phyloP scores from a whole-genome alignment of 2,329 filamentous ascomycete genomes.

The Microdochium paspali region DNA sequence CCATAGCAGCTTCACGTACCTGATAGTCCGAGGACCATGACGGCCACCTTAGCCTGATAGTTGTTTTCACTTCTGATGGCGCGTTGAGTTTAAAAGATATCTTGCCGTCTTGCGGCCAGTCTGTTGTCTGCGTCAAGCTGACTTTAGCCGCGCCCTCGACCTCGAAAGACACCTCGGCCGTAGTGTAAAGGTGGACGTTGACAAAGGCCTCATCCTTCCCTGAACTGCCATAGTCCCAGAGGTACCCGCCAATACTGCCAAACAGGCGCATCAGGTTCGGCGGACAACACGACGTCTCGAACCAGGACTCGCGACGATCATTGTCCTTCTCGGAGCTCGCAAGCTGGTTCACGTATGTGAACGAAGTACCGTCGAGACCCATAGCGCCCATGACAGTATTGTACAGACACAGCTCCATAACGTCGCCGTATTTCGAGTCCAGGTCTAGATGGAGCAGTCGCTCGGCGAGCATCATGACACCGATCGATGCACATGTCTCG shows the following conservation, averaged over 20 bases:
- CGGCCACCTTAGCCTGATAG: conserved; percentile 42
- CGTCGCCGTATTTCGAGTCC: conserved; percentile 41
- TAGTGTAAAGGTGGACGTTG: conserved; percentile 47
- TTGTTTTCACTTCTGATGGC: conserved; percentile 19
- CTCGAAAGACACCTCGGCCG: conserved; percentile 31
- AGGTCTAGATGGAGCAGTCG: conserved; percentile 43
- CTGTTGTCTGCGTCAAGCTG: conserved; percentile 35
- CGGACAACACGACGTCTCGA: conserved; percentile 50
- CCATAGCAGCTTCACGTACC: neutral
- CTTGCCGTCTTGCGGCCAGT: conserved; percentile 49
- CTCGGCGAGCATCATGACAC: conserved; percentile 51
- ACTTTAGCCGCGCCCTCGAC: conserved; percentile 21
- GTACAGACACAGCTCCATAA: conserved; percentile 53
- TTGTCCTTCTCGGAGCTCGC: conserved; percentile 40
- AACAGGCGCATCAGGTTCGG: conserved; percentile 48
- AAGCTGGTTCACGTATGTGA: conserved; percentile 54
- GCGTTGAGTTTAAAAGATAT: conserved; percentile 33
- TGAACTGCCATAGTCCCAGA: conserved; percentile 33
- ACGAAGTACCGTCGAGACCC: conserved; percentile 43
- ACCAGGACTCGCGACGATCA: conserved; percentile 45
- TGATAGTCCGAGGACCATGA: conserved; percentile 29
- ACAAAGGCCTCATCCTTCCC: conserved; percentile 23
- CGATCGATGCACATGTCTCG: conserved; percentile 52
- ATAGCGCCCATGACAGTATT: conserved; percentile 51
- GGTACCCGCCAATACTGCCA: conserved; percentile 45